A percentile compares a stretch with the other conserved stretches of the same genome.
Evolutionary conservation across 768 basidiomycete genomes (phyloP).

Genomic region (Phylloporus sp.): DNA sequence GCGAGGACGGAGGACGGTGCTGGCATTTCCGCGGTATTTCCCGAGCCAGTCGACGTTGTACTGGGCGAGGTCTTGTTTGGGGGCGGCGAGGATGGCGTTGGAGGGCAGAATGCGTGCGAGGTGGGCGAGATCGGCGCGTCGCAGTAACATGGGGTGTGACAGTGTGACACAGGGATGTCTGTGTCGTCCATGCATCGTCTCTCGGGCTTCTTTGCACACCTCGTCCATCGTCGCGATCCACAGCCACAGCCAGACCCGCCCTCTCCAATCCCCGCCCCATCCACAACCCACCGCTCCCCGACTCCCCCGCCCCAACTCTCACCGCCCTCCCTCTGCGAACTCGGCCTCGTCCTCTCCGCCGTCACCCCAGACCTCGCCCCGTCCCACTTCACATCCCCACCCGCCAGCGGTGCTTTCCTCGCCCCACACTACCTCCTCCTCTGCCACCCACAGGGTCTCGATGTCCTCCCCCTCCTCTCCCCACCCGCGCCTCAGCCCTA

Average conservation of each 20-base stretch:
- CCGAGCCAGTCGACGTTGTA: slow-evolving; percentile 97
- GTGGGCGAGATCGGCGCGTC: slow-evolving; percentile 66
- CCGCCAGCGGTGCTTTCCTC: slow-evolving; percentile 73
- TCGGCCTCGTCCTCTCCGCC: slow-evolving; percentile 67
- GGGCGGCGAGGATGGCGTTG: slow-evolving; percentile 64
- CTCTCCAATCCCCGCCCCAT: slow-evolving; percentile 48
- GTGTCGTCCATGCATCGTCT: no score
- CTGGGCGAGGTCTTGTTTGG: slow-evolving; percentile 60
- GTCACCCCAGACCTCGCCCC: slow-evolving; percentile 67
- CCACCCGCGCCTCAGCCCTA: slow-evolving; percentile 76
- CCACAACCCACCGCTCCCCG: no score
- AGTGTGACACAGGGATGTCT: no score
- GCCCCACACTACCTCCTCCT: slow-evolving; percentile 77
- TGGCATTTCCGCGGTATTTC: slow-evolving; percentile 82
- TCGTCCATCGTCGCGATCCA: slow-evolving; percentile 68
- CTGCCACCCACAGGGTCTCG: slow-evolving; percentile 81
- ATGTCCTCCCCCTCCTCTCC: slow-evolving; percentile 73
- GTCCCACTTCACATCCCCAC: slow-evolving; percentile 73
- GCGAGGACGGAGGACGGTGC: slow-evolving; percentile 85
- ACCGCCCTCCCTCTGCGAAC: slow-evolving; percentile 65
- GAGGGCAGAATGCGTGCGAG: slow-evolving; percentile 62
- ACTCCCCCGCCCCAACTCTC: slow-evolving; percentile 73
- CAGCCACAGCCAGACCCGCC: slow-evolving; percentile 31
- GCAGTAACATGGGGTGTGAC: slow-evolving; percentile 47
- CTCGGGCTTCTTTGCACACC: slow-evolving; percentile 79